A percentile compares a stretch with the other conserved stretches of the same genome.
Evolutionary conservation across 306 rosid species (phyloP).

Genomic region (Pachyrhizus erosus): DNA sequence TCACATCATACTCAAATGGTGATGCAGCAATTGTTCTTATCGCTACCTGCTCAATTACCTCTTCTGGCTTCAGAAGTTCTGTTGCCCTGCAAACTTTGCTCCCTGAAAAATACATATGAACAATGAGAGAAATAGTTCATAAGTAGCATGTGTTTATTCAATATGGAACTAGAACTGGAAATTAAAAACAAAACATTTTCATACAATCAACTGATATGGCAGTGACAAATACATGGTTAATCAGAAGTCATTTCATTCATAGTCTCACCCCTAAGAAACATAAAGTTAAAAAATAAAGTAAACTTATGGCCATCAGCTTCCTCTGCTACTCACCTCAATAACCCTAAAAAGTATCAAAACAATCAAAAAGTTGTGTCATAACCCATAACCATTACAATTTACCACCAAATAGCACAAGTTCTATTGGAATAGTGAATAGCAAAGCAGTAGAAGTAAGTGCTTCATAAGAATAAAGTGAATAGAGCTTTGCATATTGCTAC

Average conservation of each 20-base stretch:
- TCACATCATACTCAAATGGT: slow-evolving; percentile 70
- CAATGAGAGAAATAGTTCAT: background rate
- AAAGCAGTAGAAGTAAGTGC: background rate
- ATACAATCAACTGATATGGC: background rate
- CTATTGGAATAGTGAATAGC: background rate
- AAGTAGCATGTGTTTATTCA: background rate
- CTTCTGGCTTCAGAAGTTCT: slow-evolving; percentile 77
- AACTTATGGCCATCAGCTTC: background rate
- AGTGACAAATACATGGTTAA: background rate
- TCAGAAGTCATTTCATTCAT: background rate
- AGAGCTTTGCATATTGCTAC: background rate
- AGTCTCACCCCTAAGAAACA: background rate
- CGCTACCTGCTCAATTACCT: slow-evolving; percentile 86
- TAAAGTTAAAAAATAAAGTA: background rate
- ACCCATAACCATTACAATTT: background rate
- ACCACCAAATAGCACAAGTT: background rate
- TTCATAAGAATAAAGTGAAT: background rate
- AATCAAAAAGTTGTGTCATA: background rate
- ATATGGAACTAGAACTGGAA: background rate
- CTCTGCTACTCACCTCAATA: background rate
- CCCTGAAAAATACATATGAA: slow-evolving; percentile 54
- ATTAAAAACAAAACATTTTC: background rate
- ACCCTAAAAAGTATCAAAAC: background rate
- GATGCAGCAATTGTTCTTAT: slow-evolving; percentile 84
- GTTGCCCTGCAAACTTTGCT: slow-evolving; percentile 72